Conservation (phyloP, 2,329 filamentous ascomycete genomes). For the Aciculosporium take region DNA sequence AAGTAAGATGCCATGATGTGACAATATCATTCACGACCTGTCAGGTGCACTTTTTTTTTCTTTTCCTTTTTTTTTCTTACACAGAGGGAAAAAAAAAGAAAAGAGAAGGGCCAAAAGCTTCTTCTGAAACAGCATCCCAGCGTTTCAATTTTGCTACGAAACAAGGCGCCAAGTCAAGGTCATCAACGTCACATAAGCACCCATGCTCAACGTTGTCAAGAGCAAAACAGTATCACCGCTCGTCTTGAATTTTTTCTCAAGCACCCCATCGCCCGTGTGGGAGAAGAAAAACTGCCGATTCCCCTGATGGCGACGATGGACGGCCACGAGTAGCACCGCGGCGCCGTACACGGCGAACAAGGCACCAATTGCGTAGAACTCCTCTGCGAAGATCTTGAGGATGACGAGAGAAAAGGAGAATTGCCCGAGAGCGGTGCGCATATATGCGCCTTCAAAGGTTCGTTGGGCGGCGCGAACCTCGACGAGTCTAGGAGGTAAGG, state of each 20-base stretch:
- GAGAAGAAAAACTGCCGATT: constrained; percentile 80
- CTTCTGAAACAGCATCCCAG: too few species aligned
- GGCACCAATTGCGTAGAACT: constrained; percentile 95
- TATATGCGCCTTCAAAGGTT: constrained; percentile 94
- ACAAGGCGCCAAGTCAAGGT: constrained; percentile 37
- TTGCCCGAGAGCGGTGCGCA: constrained; percentile 84
- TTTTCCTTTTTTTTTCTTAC: background rate
- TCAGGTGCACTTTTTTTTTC: background rate
- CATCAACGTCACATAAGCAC: constrained; percentile 42
- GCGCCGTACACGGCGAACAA: constrained; percentile 86
- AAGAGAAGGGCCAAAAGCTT: too few species aligned
- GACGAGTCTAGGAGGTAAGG: constrained; percentile 44
- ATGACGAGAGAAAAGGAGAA: constrained; percentile 93
- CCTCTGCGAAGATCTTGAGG: constrained; percentile 79
- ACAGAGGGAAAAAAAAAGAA: too few species aligned
- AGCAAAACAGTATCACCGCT: constrained; percentile 48
- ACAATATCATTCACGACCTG: background rate
- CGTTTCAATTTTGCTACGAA: constrained; percentile 8
- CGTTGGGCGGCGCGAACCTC: constrained; percentile 90
- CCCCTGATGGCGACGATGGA: constrained; percentile 79
- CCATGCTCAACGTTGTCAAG: constrained; percentile 40
- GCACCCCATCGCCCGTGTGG: constrained; percentile 17
- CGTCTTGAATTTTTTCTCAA: constrained; percentile 44
- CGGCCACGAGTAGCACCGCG: constrained; percentile 66
- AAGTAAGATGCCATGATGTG: background rate